These are phyloP conservation scores for Hygrocybe punicea DNA, from an alignment of 768 basidiomycete genomes.

Conservation along the genomic window DNA sequence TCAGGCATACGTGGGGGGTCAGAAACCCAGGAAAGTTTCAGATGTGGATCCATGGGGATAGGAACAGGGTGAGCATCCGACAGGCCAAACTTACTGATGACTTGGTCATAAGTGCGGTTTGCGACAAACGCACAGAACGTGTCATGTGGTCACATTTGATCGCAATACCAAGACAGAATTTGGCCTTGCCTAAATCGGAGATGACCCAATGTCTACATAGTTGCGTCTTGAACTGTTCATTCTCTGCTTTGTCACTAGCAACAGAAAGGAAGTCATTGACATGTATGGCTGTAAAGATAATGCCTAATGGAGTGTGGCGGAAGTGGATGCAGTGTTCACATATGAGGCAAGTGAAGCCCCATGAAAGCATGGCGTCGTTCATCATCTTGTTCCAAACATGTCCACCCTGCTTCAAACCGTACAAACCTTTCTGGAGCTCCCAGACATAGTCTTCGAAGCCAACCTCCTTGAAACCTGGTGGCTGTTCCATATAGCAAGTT, in stretches of 20 bases:
- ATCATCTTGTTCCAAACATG: conserved; percentile 35
- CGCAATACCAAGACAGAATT: conserved; percentile 36
- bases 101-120: conserved; percentile 23
- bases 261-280: conserved; percentile 35
- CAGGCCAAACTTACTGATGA: not conserved
- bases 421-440: conserved; percentile 26
- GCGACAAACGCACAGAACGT: conserved; percentile 19
- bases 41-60: not conserved
- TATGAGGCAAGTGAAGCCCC: conserved; percentile 30
- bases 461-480: conserved; percentile 13
- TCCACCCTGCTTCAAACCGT: conserved; percentile 40
- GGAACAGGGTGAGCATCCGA: not conserved
- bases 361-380: conserved; percentile 22
- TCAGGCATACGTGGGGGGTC: not conserved
- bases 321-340: conserved; percentile 37
- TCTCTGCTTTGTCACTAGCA: conserved; percentile 10
- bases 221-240: conserved; percentile 25
- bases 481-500: conserved; percentile 35
- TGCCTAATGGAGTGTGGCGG: conserved; percentile 4
- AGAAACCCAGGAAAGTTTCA: not conserved
- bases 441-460: conserved; percentile 25
- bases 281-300: conserved; percentile 30
- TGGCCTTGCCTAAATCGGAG: conserved; percentile 31
- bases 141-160: conserved; percentile 26
- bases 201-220: conserved; percentile 30